These are phyloP conservation scores for Gaultheria prostrata DNA, from an alignment of 148 eudicot species.

Conservation along the genomic window DNA sequence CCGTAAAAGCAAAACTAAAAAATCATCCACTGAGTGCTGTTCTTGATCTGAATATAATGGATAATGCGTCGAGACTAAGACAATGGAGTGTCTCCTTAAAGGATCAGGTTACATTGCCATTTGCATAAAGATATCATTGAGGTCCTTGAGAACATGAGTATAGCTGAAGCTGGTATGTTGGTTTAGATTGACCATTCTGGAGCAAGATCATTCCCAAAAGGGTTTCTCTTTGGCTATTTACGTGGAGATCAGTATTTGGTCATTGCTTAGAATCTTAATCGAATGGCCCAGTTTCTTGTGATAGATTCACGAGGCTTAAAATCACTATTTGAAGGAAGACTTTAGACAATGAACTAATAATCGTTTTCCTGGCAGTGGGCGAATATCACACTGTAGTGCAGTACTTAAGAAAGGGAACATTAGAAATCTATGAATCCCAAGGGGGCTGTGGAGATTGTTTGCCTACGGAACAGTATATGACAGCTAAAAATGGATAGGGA, in stretches of 20 bases:
- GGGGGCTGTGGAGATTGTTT: background rate
- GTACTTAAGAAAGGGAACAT: background rate
- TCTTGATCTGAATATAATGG: background rate
- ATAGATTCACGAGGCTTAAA: background rate
- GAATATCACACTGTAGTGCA: background rate
- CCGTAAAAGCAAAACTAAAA: background rate
- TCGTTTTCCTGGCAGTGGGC: background rate
- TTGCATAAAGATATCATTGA: background rate
- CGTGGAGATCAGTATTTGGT: background rate
- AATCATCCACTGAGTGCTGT: background rate
- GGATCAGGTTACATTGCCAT: background rate
- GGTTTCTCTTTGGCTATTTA: background rate
- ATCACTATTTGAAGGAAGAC: background rate
- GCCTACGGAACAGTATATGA: background rate
- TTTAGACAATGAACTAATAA: background rate
- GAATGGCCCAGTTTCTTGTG: background rate
- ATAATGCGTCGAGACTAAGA: background rate
- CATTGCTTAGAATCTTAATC: background rate
- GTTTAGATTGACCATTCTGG: background rate
- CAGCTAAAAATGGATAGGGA: background rate
- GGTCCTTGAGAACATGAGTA: background rate
- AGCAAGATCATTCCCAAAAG: background rate
- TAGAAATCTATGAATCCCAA: background rate
- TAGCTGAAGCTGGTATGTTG: slow-evolving; percentile 7
- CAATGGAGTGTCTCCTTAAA: background rate